Evolutionary conservation across 768 basidiomycete species (phyloP).

Genomic region (Tephrocybe sp.): DNA sequence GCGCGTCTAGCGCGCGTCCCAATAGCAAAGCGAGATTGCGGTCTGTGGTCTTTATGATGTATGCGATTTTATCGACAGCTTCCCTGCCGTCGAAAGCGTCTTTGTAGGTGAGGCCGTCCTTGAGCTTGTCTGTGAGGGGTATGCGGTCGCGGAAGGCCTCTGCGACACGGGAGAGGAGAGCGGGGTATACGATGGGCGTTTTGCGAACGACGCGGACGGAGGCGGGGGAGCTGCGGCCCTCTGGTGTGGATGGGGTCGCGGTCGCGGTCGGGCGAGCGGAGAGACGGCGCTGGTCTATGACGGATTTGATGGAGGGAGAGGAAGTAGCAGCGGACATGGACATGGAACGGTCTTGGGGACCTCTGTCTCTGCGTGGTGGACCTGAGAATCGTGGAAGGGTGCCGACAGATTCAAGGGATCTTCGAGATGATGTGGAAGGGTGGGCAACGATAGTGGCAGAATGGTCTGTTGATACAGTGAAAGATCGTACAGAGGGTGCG

Average conservation of each 20-base stretch:
- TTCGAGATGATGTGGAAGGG: constrained; percentile 34
- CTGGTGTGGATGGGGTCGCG: constrained; percentile 30
- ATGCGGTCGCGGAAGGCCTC: constrained; percentile 90
- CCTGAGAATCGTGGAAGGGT: constrained; percentile 51
- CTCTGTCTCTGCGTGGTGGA: constrained; percentile 58
- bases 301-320: constrained; percentile 26
- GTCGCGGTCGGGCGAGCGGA: constrained; percentile 34
- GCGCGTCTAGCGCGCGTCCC: constrained; percentile 94
- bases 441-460: constrained; percentile 21
- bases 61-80: constrained; percentile 95
- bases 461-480: constrained; percentile 25
- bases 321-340: constrained; percentile 67
- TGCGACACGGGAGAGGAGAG: constrained; percentile 90
- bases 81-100: constrained; percentile 96
- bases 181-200: constrained; percentile 89
- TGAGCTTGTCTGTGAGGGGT: constrained; percentile 71
- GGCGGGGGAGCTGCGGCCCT: constrained; percentile 38
- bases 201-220: constrained; percentile 44
- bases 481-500: constrained; percentile 42
- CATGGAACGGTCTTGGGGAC: constrained; percentile 66
- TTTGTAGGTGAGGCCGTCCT: constrained; percentile 95
- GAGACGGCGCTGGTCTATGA: constrained; percentile 19
- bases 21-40: constrained; percentile 91
- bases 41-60: constrained; percentile 98
- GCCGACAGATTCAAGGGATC: constrained; percentile 70